These are phyloP conservation scores for Cyclotella cryptica DNA, from an alignment of 108 stramenopile species.

Conservation along the genomic window DNA sequence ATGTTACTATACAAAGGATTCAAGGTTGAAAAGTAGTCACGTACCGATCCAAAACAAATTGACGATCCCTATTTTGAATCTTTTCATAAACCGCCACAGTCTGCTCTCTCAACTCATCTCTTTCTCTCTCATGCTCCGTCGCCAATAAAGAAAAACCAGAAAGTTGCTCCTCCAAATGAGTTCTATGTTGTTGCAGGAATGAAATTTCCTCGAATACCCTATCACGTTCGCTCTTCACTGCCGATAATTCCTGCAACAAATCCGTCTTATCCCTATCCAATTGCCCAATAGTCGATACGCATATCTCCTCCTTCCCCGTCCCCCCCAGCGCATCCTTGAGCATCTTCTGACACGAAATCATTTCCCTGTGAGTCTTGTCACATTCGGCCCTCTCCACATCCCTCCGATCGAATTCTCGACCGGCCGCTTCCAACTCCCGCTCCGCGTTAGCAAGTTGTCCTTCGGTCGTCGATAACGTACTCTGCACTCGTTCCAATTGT, in stretches of 20 bases:
- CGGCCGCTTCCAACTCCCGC: conserved; percentile 17
- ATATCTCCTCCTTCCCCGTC: neutral
- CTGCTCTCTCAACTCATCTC: neutral
- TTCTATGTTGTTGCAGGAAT: neutral
- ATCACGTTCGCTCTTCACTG: neutral
- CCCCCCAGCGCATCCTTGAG: neutral
- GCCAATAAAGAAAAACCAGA: neutral
- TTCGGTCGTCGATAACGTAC: neutral
- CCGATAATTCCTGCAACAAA: neutral
- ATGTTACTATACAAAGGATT: neutral
- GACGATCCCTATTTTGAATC: conserved; percentile 3
- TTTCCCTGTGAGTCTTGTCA: conserved; percentile 22
- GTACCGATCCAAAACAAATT: neutral
- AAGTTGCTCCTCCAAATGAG: neutral
- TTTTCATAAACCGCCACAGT: neutral
- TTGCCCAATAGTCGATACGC: neutral
- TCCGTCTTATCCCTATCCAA: neutral
- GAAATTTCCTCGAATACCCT: neutral
- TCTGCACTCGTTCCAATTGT: conserved; percentile 8
- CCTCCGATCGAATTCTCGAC: conserved; percentile 37
- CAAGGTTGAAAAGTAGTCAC: neutral
- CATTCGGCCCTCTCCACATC: conserved; percentile 52
- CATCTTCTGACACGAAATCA: conserved; percentile 20
- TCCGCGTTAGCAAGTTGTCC: conserved; percentile 9
- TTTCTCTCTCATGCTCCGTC: neutral